Base-by-base conservation (phyloP, 495 filamentous ascomycete genomes). In the Lasiosphaeria ovina region DNA sequence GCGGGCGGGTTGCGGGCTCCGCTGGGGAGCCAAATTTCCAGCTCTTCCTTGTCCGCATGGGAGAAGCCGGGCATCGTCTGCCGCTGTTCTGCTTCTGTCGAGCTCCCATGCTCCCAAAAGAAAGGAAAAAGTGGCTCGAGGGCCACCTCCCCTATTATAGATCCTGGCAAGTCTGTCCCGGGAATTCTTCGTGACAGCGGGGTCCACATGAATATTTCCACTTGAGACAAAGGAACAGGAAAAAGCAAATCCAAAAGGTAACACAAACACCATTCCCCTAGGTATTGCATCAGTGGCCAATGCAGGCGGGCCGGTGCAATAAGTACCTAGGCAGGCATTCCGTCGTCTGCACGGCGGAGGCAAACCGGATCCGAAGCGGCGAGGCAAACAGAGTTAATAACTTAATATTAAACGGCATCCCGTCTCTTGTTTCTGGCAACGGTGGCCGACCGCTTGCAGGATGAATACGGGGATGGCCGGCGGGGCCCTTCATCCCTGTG, bases 1-100 rank as follows among this genome's bases (percentile, higher is more conserved):
- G 56, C 56, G 56, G 56, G 56, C 56, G 5, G 38, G 56, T 47
- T 47, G 56, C 56, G 56, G 56, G 56, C 56, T 58, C 56, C 56
- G 45, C 17, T 58, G 35, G 17, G 54, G 35, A 24, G 6, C 52
- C 52, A 54, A 54, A 38, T 54, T 33, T 50, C 47, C 38, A 47
- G 44, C 44, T 47, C 31, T 35, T 45, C 35, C 31, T 16, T 54
- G 24, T 11, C 40, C 44, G 36, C 35, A 33, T 38, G 32, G 34
- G 9, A 12, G 33, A 16, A 34, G 33, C 17, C 31, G 6, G 9
- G 51, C 33, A 35, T 47, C 55, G 55, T 57, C 42, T 57, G 55
- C 49, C 55, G 17, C 34, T 50, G 47, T 35, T 10, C 17, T 32
- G 51, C 33, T 36, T 34, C 33, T 14, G 51, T 33, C 6, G 51